Conservation (phyloP, 2,329 filamentous ascomycete species). For the Fusarium pseudograminearum region DNA sequence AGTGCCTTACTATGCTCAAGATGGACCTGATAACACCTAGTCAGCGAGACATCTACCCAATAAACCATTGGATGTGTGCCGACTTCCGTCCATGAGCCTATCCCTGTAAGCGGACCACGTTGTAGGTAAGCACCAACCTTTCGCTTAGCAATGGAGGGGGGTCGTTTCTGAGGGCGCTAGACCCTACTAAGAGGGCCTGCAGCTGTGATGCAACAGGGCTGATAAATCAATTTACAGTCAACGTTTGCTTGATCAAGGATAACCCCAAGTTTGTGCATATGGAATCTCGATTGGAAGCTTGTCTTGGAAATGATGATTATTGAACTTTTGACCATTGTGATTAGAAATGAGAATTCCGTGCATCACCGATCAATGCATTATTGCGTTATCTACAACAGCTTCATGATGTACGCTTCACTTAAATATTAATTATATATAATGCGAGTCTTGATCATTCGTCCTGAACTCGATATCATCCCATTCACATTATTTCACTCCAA, state of each 20-base stretch:
- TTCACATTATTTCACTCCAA: neutral
- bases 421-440: neutral
- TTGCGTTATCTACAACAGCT: neutral
- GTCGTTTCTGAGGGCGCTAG: neutral
- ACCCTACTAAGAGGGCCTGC: neutral
- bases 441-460: rapidly evolving
- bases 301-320: neutral
- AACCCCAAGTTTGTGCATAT: too few species aligned
- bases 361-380: rapidly evolving
- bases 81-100: neutral
- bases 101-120: neutral
- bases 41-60: neutral
- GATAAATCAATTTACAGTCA: neutral
- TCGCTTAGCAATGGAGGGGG: neutral
- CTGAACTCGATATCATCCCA: neutral
- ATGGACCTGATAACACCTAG: neutral
- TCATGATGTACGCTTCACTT: neutral
- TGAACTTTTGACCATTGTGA: neutral
- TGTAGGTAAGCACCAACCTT: neutral
- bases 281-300: neutral
- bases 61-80: neutral
- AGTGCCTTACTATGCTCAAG: too few species aligned
- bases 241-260: neutral
- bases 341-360: neutral
- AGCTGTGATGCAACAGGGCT: neutral